Conservation (phyloP, 495 filamentous ascomycete genomes). For the Penicillium angulare region DNA sequence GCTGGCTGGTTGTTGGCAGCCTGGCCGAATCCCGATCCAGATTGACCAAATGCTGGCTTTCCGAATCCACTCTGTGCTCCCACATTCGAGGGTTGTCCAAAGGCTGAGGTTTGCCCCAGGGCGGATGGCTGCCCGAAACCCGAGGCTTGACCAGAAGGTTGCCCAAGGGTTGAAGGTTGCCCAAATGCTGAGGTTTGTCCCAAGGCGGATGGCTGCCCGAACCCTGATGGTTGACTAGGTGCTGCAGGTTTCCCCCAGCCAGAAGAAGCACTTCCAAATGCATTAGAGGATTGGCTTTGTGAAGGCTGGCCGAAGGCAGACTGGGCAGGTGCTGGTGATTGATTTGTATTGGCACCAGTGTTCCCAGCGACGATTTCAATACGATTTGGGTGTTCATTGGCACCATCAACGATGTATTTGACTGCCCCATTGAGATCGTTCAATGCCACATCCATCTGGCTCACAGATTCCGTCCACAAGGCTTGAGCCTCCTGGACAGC, state of each 20-base stretch:
- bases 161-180: not conserved
- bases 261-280: constrained; percentile 22
- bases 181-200: not conserved
- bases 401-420: constrained; percentile 65
- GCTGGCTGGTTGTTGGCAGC: constrained; percentile 16
- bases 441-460: constrained; percentile 66
- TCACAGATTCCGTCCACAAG: constrained; percentile 57
- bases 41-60: constrained; percentile 29
- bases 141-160: not conserved
- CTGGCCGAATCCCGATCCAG: constrained; percentile 27
- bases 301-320: constrained; percentile 31
- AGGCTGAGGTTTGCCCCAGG: constrained; percentile 34
- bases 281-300: not conserved
- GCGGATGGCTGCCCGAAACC: constrained; percentile 29
- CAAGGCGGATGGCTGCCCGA: constrained; percentile 26
- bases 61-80: too few relatives aligned
- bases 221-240: constrained; percentile 14
- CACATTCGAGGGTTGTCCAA: constrained; percentile 33
- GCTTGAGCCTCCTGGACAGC: constrained; percentile 65
- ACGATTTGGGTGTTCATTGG: constrained; percentile 76
- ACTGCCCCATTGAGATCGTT: constrained; percentile 69
- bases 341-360: constrained; percentile 20
- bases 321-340: constrained; percentile 11
- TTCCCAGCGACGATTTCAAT: constrained; percentile 63
- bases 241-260: constrained; percentile 22